These are phyloP conservation scores for Psophocarpus tetragonolobus DNA, from an alignment of 306 rosid species.

Conservation along the genomic window DNA sequence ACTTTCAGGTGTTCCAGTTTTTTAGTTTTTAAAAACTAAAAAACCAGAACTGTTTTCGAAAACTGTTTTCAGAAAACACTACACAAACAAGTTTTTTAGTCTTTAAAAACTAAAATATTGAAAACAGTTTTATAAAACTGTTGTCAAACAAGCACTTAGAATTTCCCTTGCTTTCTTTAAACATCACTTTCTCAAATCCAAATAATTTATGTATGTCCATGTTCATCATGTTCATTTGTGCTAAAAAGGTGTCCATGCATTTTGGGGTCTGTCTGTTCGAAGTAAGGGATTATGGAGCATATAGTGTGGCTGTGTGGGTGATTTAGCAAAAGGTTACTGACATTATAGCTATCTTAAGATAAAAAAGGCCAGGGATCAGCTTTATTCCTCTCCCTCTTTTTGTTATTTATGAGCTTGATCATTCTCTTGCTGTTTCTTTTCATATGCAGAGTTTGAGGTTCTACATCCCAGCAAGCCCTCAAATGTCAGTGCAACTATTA, in stretches of 20 bases:
- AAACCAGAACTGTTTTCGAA: no score
- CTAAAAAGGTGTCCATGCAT: background rate
- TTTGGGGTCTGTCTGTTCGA: background rate
- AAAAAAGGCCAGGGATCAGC: background rate
- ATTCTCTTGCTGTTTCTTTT: background rate
- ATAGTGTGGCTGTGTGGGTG: slow-evolving; percentile 22
- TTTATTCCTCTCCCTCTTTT: background rate
- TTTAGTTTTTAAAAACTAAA: no score
- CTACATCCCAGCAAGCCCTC: slow-evolving; percentile 63
- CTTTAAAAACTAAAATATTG: no score
- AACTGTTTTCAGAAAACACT: no score
- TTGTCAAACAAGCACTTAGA: no score
- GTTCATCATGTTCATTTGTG: background rate
- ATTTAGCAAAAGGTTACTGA: background rate
- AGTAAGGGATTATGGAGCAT: background rate
- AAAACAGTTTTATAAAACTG: no score
- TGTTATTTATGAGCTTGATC: slow-evolving; percentile 14
- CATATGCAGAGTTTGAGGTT: slow-evolving; percentile 71
- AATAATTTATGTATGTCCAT: background rate
- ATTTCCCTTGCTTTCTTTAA: background rate
- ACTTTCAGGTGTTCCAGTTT: no score
- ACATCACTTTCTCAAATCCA: background rate
- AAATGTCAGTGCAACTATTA: slow-evolving; percentile 50
- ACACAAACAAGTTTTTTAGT: no score
- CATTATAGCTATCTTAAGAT: background rate